Base-by-base conservation (phyloP, 1,284 basidiomycete genomes). In the Termitomyces sp. region DNA sequence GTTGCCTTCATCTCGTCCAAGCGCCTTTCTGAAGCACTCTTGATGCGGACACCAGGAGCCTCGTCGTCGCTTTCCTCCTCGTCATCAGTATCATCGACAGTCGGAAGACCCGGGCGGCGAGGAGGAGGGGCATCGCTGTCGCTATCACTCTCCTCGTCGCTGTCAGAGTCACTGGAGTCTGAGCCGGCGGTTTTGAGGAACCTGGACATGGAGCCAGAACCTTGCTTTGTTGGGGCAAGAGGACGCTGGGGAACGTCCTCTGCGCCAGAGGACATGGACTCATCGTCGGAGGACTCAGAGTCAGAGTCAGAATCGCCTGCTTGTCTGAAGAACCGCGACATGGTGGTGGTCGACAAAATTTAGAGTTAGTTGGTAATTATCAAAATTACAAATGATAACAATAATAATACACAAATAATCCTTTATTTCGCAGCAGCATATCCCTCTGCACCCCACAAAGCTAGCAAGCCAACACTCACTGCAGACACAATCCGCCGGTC, bases 321-420 rank as follows among this genome's bases (percentile, higher is more conserved):
- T 74, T 85, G 81, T 74, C 88, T 86, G 77, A 92, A 92, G 76
- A 94, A 94, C 68, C 91, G 84, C 58, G 91, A 93, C 90, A 93
- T 90, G 56, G 50, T 72, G 62, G 57, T 42, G 54, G 51, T 50
- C 36, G 46, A 53, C 54, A 60, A 62, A 57, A 54, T 60, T 60
- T 58, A 60, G 49, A 59, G 44, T 58, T 40, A 42, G 47, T 52
- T 43, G 30, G n/a, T n/a, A n/a, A 58, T 44, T 40, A 51, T 36
- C 46, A 12, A n/a, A 19, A 53, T 46, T 36, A 50, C 52, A 50
- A n/a, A 36, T 48, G 24, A 42, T 15, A 41, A 51, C 15, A 42
- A 50, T 36, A 24, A 49, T 50, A 46, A 53, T 51, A 34, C 42
- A 53, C 41, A 49, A 49, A 49, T 49, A 49, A 49, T 36, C 39